These are phyloP conservation scores for Apiotrichum laibachii DNA, from an alignment of 1,284 basidiomycete genomes.

Conservation along the genomic window DNA sequence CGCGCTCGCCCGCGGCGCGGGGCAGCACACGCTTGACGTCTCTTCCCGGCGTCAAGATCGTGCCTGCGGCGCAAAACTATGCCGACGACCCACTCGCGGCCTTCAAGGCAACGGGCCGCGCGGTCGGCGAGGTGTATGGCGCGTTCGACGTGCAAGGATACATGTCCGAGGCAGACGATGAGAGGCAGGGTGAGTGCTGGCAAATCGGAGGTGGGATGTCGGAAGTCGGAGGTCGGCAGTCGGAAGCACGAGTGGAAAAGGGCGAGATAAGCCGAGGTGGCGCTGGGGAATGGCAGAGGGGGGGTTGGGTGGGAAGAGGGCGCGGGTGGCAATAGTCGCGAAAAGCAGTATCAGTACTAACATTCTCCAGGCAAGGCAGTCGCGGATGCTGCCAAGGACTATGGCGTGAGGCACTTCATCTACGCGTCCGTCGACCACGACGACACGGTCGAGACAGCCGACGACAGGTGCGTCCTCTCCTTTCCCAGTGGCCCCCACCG, in stretches of 20 bases:
- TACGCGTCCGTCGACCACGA: slow-evolving; percentile 38
- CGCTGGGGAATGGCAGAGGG: not conserved
- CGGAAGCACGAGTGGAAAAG: no score
- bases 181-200: slow-evolving; percentile 27
- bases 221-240: no score
- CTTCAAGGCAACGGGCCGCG: slow-evolving; percentile 20
- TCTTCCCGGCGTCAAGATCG: slow-evolving; percentile 30
- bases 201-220: not conserved
- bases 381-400: slow-evolving; percentile 49
- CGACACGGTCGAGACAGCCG: slow-evolving; percentile 14
- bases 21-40: slow-evolving; percentile 14
- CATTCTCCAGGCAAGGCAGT: slow-evolving; percentile 42
- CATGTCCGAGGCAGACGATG: slow-evolving; percentile 22
- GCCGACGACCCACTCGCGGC: slow-evolving; percentile 27
- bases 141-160: slow-evolving; percentile 33
- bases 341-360: slow-evolving; percentile 1
- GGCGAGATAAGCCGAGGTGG: not conserved
- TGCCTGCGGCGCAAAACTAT: slow-evolving; percentile 23
- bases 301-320: not conserved
- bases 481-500: not conserved
- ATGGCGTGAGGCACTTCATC: slow-evolving; percentile 52
- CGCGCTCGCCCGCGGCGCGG: slow-evolving; percentile 11
- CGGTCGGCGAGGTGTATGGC: slow-evolving; percentile 26
- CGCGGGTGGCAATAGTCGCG: not conserved
- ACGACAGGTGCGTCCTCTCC: slow-evolving; percentile 24